Evolutionary conservation across 177 flowering plant genomes (phyloP).

Genomic region (Vitis hybrid): DNA sequence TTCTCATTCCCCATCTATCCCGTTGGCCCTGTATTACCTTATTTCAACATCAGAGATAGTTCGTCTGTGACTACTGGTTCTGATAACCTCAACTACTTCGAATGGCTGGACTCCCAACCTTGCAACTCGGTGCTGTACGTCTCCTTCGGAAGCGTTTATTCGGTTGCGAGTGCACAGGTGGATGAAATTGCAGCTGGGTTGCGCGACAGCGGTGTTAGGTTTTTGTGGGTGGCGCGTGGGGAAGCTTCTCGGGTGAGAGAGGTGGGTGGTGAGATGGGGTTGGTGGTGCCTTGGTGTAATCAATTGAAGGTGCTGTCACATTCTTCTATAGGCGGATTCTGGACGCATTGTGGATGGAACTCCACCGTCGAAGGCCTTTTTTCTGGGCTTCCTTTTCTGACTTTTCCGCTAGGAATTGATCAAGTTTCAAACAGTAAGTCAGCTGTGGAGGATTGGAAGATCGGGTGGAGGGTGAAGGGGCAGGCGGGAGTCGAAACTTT

Average conservation of each 20-base stretch:
- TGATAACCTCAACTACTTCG: slow-evolving; percentile 13
- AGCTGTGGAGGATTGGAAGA: slow-evolving; percentile 61
- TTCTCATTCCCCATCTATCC: slow-evolving; percentile 41
- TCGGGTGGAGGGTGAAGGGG: slow-evolving; percentile 37
- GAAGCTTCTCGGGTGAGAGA: slow-evolving; percentile 14
- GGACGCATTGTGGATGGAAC: slow-evolving; percentile 75
- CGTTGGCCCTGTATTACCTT: slow-evolving; percentile 61
- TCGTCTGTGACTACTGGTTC: background rate
- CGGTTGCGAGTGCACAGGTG: slow-evolving; percentile 37
- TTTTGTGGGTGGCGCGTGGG: slow-evolving; percentile 49
- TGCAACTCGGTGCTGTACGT: slow-evolving; percentile 46
- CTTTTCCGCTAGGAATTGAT: slow-evolving; percentile 48
- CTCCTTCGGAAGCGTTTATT: slow-evolving; percentile 59
- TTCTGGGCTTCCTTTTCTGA: slow-evolving; percentile 58
- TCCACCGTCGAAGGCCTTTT: slow-evolving; percentile 48
- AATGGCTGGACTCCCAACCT: slow-evolving; percentile 47
- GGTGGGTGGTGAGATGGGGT: slow-evolving; percentile 24
- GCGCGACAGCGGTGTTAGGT: slow-evolving; percentile 36
- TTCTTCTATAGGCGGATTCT: slow-evolving; percentile 61
- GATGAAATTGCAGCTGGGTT: slow-evolving; percentile 49
- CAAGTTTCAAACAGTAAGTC: slow-evolving; percentile 39
- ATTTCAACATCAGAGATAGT: slow-evolving; percentile 20
- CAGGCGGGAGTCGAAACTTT: slow-evolving; percentile 17
- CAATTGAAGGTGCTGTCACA: slow-evolving; percentile 53
- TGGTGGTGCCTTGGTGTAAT: slow-evolving; percentile 58